Percentiles rank a stretch among this genome's conserved stretches.
Evolutionary conservation across 1,284 basidiomycete species (phyloP).

Genomic region (Trichosporon ovoides): DNA sequence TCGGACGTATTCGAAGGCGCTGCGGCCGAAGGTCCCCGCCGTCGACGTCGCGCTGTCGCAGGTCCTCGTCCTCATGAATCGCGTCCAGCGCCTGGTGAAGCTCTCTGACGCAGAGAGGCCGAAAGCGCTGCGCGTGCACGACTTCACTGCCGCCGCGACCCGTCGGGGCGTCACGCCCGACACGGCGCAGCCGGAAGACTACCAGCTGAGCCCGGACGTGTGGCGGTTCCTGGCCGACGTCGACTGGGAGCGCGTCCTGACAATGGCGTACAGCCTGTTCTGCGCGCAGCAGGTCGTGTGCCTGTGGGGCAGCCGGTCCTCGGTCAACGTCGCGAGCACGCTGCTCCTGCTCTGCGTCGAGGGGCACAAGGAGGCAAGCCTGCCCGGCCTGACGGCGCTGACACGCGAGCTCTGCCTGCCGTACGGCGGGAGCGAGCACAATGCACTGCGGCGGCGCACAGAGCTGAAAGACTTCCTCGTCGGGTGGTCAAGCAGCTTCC

Average conservation of each 20-base stretch:
- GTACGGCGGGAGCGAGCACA: constrained; percentile 10
- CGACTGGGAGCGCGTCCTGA: constrained; percentile 26
- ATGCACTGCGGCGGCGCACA: constrained; percentile 4
- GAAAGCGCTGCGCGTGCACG: neutral
- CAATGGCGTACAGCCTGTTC: constrained; percentile 26
- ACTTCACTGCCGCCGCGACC: constrained; percentile 5
- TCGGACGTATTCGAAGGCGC: constrained; percentile 8
- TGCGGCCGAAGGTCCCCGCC: constrained; percentile 4
- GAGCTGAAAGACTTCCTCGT: constrained; percentile 20
- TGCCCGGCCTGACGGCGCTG: constrained; percentile 14
- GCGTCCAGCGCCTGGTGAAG: constrained; percentile 14
- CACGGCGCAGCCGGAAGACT: constrained; percentile 10
- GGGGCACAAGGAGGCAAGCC: constrained; percentile 5
- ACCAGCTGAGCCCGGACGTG: constrained; percentile 7
- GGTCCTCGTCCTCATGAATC: constrained; percentile 13
- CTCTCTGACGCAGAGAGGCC: constrained; percentile 16
- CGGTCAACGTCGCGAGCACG: constrained; percentile 17
- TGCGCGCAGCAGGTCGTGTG: constrained; percentile 30
- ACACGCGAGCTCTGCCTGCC: constrained; percentile 4
- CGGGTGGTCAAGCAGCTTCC: constrained; percentile 25
- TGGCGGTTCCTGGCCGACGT: constrained; percentile 15
- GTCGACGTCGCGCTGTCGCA: constrained; percentile 21
- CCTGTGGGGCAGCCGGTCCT: constrained; percentile 21
- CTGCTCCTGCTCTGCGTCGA: constrained; percentile 23
- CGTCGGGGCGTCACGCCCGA: neutral